Conservation (phyloP, 768 basidiomycete genomes). For the Suillus brevipes region DNA sequence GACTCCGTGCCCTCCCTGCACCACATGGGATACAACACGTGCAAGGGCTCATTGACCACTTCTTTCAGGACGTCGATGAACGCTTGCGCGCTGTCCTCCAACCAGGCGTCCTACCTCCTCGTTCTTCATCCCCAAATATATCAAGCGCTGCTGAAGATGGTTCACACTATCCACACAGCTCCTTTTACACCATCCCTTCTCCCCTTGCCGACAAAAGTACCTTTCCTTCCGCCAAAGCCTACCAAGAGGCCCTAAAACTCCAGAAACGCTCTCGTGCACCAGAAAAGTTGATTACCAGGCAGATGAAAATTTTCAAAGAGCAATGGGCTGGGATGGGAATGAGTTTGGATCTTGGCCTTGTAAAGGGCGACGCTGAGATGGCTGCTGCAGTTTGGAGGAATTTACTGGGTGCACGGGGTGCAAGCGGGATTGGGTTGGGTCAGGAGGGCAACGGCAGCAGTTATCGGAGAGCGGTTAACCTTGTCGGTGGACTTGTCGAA, state of each 20-base stretch:
- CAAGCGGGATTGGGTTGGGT: slow-evolving; percentile 59
- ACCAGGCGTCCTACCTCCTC: slow-evolving; percentile 40
- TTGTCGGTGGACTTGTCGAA: slow-evolving; percentile 65
- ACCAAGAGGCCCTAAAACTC: slow-evolving; percentile 21
- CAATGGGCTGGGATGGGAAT: slow-evolving; percentile 86
- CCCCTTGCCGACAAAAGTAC: slow-evolving; percentile 25
- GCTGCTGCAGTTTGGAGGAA: slow-evolving; percentile 92
- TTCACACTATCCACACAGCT: slow-evolving; percentile 21
- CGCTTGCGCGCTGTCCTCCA: slow-evolving; percentile 82
- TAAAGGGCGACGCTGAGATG: slow-evolving; percentile 77
- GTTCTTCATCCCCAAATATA: slow-evolving; percentile 19
- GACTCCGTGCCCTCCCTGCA: slow-evolving; percentile 78
- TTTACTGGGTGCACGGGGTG: slow-evolving; percentile 81
- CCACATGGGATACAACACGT: slow-evolving; percentile 67
- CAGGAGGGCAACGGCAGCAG: slow-evolving; percentile 10
- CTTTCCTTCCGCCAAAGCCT: slow-evolving; percentile 28
- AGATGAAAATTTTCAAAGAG: slow-evolving; percentile 91
- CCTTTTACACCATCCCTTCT: slow-evolving; percentile 31
- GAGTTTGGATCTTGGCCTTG: slow-evolving; percentile 76
- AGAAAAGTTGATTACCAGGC: slow-evolving; percentile 76
- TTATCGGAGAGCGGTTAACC: slow-evolving; percentile 67
- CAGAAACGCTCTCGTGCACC: slow-evolving; percentile 52
- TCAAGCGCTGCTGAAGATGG: slow-evolving; percentile 20
- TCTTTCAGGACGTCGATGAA: slow-evolving; percentile 92
- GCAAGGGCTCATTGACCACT: slow-evolving; percentile 88